Base-by-base conservation (phyloP, 768 basidiomycete species). In the Vishniacozyma victoriae region DNA sequence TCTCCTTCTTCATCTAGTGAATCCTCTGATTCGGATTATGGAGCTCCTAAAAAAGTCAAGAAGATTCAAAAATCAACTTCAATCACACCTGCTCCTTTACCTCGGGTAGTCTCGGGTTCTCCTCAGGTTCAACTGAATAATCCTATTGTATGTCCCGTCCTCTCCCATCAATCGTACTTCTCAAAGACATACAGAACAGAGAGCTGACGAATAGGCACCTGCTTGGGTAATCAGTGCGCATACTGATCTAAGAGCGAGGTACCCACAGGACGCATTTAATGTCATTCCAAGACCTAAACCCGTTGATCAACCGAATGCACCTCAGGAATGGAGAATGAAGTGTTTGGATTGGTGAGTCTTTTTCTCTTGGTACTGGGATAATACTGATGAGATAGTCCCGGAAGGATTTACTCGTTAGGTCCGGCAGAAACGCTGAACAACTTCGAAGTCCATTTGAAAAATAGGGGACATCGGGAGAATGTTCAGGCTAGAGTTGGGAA, bases 241-340 rank as follows among this genome's bases (percentile, higher is more conserved):
- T 64, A 77, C 78, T 41, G 75, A 74, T 1, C 80, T 91, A 77
- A 81, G 84, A 60, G 70, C 74, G 7, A 80, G 77, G 71, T 92
- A 87, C 64, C 82, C 84, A 1, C 79, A 86, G 53, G 92, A 96
- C 70, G 80, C 70, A 50, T 92, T 96, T 58, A 85, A 87, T 57
- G 80, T 86, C 15, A 81, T 86, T 25, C 73, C 82, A n/a, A 72
- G 72, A 15, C 61, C 68, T 26, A 84, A 81, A 62, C 74, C 78
- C 5, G 75, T 36, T 11, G 69, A 76, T 24, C 75, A 78, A 36
- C 76, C 74, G 12, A 77, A 76, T n/a, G 71, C 76, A 19, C 78
- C 80, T 4, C 42, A 61, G 12, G 90, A 93, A 71, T 96, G 92
- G 91, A 78, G 95, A 52, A 89, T 87, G 22, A 97, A 96, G 65